Percentiles rank a stretch among this genome's conserved stretches.
phyloP scores from a whole-genome alignment of 108 stramenopile genomes.

The Conticribra weissflogii region DNA sequence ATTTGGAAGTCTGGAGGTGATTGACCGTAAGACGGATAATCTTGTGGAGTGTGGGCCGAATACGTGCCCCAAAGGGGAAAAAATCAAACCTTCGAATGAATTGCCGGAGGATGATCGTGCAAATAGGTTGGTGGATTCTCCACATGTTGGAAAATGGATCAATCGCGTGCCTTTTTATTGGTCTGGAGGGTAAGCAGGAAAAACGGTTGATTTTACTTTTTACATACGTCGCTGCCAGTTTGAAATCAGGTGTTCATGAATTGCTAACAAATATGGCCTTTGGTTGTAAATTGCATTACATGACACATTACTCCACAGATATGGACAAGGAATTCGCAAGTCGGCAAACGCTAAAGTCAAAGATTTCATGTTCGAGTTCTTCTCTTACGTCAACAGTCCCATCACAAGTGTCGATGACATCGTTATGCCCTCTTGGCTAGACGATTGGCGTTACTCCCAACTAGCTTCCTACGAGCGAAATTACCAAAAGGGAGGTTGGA shows the following conservation, averaged over 20 bases:
- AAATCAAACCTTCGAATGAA: conserved; percentile 7
- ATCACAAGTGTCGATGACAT: conserved; percentile 44
- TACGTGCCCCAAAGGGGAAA: conserved; percentile 43
- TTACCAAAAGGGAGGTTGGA: conserved; percentile 27
- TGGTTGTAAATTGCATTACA: too few species aligned
- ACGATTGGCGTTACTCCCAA: conserved; percentile 44
- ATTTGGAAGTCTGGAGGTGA: conserved; percentile 39
- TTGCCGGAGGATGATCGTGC: conserved; percentile 40
- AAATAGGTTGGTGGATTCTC: conserved; percentile 35
- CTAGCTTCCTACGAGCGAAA: conserved; percentile 17
- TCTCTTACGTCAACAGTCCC: conserved; percentile 47
- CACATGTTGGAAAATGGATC: conserved; percentile 37
- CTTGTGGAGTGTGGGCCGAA: conserved; percentile 34
- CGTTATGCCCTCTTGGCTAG: conserved; percentile 43
- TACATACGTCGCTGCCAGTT: background rate
- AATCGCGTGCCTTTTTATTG: conserved; percentile 56
- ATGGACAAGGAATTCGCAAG: conserved; percentile 45
- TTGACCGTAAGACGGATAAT: conserved; percentile 32
- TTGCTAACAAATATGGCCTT: too few species aligned
- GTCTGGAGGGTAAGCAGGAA: conserved; percentile 27
- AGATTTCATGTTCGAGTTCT: conserved; percentile 53
- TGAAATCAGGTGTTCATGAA: too few species aligned
- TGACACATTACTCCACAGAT: background rate
- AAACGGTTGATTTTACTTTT: background rate
- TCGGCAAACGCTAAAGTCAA: conserved; percentile 22